Base-by-base conservation (phyloP, 345 rosid species). In the Populus euphratica region DNA sequence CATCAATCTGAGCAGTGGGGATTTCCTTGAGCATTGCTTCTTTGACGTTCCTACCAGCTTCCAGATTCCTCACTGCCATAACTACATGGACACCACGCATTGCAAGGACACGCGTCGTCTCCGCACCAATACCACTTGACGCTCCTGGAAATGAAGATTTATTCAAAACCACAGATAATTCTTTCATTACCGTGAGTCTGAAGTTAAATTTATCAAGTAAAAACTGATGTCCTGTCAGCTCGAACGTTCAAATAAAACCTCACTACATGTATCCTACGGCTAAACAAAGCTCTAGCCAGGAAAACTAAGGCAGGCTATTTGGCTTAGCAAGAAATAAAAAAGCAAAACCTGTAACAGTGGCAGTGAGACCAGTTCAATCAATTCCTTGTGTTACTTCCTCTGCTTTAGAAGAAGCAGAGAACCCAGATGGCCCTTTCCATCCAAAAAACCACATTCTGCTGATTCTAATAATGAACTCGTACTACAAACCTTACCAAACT, bases 351-450 rank as follows among this genome's bases (percentile, higher is more conserved):
- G 89, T 72, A n/a, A 88, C 79, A 35, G 86, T 75, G 76, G 91
- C 87, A 64, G 89, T 86, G 75, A 86, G 87, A 61, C 80, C 87
- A 65, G 83, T 73, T 25, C 83, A 89, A 77, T 88, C 87, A 61
- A 88, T 64, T 72, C 83, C 88, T n/a, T 67, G 76, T 16, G 91
- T 86, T 59, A 86, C 85, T 70, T 86, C 80, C 72, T 84, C 84
- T 5, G 87, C 85, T 0, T 87, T 84, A 33, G 85, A 84, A 29
- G 70, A 23, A 7, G 84, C 86, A 2, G 84, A 82, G 81, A 86
- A 86, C 25, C 89, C 81, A 67, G 84, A 83, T 39, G 81, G 73
- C 8, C 87, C 86, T 75, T 75, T 86, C 79, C 82, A 29, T 33
- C 85, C 82, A 35, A 79, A 84, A 8, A 77, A 9, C 80, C 76